These are phyloP conservation scores for Penicillium steckii DNA, from an alignment of 495 filamentous ascomycete genomes.

Conservation along the genomic window DNA sequence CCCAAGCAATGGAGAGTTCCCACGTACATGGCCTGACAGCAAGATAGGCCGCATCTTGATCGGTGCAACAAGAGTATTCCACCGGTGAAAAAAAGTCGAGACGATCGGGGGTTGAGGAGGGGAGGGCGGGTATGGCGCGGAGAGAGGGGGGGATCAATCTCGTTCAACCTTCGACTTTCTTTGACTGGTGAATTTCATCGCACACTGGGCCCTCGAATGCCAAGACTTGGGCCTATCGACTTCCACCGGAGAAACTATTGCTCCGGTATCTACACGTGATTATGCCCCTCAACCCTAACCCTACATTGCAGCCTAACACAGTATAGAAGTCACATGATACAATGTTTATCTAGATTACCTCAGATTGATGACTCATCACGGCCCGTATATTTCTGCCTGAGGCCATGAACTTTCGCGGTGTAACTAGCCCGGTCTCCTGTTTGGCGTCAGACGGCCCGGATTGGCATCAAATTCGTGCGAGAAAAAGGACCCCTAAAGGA, in stretches of 20 bases:
- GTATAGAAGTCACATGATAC: background rate
- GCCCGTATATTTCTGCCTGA: conserved; percentile 6
- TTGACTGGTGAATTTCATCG: conserved; percentile 49
- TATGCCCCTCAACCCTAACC: conserved; percentile 28
- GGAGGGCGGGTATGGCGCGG: conserved; percentile 40
- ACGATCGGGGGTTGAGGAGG: conserved; percentile 28
- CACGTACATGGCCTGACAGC: conserved; percentile 82
- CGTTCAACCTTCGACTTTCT: conserved; percentile 37
- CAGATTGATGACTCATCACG: background rate
- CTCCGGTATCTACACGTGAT: conserved; percentile 39
- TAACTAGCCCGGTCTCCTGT: background rate
- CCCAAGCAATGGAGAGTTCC: background rate
- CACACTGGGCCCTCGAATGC: conserved; percentile 41
- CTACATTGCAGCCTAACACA: conserved; percentile 5
- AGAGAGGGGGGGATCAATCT: conserved; percentile 38
- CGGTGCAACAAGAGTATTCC: conserved; percentile 10
- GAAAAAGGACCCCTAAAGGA: too few relatives aligned
- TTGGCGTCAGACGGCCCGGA: background rate
- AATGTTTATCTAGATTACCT: background rate
- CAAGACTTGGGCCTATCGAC: conserved; percentile 37
- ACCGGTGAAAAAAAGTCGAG: conserved; percentile 14
- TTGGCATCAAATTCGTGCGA: background rate
- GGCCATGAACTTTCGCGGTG: conserved; percentile 1
- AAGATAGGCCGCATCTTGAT: conserved; percentile 88
- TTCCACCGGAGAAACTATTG: conserved; percentile 21